phyloP scores from a whole-genome alignment of 805 yeast species.

The Saitoella complicata region DNA sequence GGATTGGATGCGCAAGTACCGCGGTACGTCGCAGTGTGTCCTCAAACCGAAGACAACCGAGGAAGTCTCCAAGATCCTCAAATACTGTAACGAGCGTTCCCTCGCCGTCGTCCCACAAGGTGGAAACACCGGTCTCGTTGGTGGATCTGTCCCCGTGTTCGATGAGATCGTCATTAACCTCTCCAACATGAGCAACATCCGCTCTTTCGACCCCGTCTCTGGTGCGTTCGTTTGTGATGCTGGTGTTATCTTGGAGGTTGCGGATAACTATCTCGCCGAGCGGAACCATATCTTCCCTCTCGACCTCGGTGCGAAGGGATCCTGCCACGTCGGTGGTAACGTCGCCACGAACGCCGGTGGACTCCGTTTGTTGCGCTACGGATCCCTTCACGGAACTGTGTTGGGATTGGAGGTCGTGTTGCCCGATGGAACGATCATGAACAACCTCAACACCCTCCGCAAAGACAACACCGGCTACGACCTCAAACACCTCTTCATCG shows the following conservation, averaged over 20 bases:
- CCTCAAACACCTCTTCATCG: slow-evolving; percentile 79
- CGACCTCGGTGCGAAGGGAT: slow-evolving; percentile 92
- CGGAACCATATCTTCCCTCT: slow-evolving; percentile 83
- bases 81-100: slow-evolving; percentile 59
- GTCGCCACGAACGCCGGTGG: slow-evolving; percentile 97
- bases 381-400: slow-evolving; percentile 83
- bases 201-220: slow-evolving; percentile 64
- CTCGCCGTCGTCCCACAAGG: slow-evolving; percentile 92
- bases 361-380: slow-evolving; percentile 67
- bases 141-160: slow-evolving; percentile 83
- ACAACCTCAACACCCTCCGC: slow-evolving; percentile 70
- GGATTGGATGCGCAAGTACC: slow-evolving; percentile 88
- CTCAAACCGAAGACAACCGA: slow-evolving; percentile 68
- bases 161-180: slow-evolving; percentile 73
- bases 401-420: slow-evolving; percentile 85
- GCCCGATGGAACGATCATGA: slow-evolving; percentile 69
- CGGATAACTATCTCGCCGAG: slow-evolving; percentile 62
- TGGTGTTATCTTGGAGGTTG: slow-evolving; percentile 74
- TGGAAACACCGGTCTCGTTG: slow-evolving; percentile 92
- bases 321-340: slow-evolving; percentile 89
- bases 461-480: slow-evolving; percentile 95
- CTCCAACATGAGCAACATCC: slow-evolving; percentile 53
- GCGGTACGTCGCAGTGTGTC: slow-evolving; percentile 70
- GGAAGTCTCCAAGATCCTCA: slow-evolving; percentile 59
- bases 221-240: slow-evolving; percentile 85